Evolutionary conservation across 2,329 filamentous ascomycete species (phyloP), one percentile per base, ranked within the genome.

Genomic region (Ophiostoma montium): DNA sequence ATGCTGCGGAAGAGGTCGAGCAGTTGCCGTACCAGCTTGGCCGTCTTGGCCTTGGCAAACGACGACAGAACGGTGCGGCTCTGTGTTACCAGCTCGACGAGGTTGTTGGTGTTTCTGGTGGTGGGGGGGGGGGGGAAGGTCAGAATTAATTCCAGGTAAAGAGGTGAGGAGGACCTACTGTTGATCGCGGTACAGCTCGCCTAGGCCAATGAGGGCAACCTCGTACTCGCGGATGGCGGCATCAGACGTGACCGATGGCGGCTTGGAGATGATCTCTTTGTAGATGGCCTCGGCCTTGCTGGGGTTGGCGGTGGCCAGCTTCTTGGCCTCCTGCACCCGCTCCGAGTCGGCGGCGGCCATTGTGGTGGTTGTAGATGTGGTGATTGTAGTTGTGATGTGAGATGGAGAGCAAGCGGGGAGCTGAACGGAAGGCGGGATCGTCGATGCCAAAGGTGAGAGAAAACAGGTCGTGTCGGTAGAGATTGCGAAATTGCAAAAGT

Each of bases 41-140:
- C 86, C 31, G 92, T 96, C 78, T 98, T 98, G 54, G 94, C 92
- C 74, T 96, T 95, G 56, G 92, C 92, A 66, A 98, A 96, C 55
- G 86, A 92, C 51, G 90, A 95, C 56, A 98, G 80, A 41, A 92
- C 85, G 56, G 85, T 84, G 62, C 90, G 80, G 67, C 88, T 95
- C 65, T 86, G 86, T 62, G 84, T 89, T 60, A 98, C 83, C 57
- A 98, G 76, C 60, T 88, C 82, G 54, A 94, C 86, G 53, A 98
- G 80, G 61, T 94, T 86, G 62, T 92, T 74, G 59, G 82, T 73
- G 65, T 85, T 86, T 68, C 83, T 88, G 23, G 23, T n/a, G 23
- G 23, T 4, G 23, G 23, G 23, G 23, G 23, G 23, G 23, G 5
- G 23, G 23, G 23, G 4, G 23, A 5, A 5, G 8, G 23, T 27